Percentiles rank a stretch among this genome's conserved stretches.
Evolutionary conservation across 192 early-diverging fungal genomes (phyloP).

Genomic region (Dimargaris verticillata): DNA sequence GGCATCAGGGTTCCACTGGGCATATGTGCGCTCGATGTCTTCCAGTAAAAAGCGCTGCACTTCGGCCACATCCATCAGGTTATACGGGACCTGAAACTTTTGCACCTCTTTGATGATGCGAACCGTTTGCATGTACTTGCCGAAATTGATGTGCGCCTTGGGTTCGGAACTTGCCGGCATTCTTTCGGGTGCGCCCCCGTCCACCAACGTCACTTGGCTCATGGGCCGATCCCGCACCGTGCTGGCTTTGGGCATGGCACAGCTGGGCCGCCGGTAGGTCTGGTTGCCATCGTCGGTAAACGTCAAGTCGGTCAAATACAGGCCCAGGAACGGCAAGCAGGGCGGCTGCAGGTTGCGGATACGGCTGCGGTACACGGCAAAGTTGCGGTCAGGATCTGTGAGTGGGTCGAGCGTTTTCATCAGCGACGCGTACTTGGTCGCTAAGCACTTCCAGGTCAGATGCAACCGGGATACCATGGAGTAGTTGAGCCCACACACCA

Average conservation of each 20-base stretch:
- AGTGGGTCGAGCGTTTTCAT: conserved; percentile 37
- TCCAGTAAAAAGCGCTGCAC: conserved; percentile 28
- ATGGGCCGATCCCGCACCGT: not conserved
- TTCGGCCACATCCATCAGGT: conserved; percentile 27
- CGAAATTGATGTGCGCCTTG: conserved; percentile 62
- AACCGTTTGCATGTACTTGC: conserved; percentile 47
- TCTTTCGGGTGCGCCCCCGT: no score
- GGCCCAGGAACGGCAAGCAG: conserved; percentile 60
- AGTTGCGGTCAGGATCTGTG: conserved; percentile 47
- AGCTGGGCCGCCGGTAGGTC: conserved; percentile 29
- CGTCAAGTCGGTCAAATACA: conserved; percentile 66
- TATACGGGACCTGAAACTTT: conserved; percentile 60
- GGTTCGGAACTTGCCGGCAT: conserved; percentile 7
- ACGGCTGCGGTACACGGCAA: conserved; percentile 31
- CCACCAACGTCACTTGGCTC: not conserved
- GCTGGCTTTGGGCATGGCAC: conserved; percentile 4
- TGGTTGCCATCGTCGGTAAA: conserved; percentile 77
- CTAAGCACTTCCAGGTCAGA: conserved; percentile 41
- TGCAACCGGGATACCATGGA: conserved; percentile 55
- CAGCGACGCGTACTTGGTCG: conserved; percentile 50
- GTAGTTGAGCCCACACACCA: conserved; percentile 59
- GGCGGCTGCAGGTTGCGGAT: conserved; percentile 36
- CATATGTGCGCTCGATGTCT: conserved; percentile 21
- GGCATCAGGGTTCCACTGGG: not conserved
- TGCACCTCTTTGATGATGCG: conserved; percentile 52